Conservation (phyloP, 495 filamentous ascomycete genomes). For the Xylaria sp. region DNA sequence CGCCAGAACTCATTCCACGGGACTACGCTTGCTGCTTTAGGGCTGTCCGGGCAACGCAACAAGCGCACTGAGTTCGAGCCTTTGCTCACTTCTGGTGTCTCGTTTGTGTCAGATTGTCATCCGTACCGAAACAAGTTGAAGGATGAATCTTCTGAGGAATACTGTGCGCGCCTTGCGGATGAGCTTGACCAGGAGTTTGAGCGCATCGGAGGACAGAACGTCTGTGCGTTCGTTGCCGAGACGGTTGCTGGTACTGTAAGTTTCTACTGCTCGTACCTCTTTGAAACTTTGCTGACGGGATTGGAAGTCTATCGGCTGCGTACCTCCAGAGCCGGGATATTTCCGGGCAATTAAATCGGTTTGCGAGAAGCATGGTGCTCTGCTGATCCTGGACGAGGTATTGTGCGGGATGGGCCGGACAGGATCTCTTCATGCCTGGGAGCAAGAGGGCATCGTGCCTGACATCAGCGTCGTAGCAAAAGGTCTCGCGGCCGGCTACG, state of each 20-base stretch:
- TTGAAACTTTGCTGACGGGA: constrained; percentile 71
- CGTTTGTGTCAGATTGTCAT: constrained; percentile 72
- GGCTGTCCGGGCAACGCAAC: constrained; percentile 66
- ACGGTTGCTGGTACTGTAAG: not conserved
- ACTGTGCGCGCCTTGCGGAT: constrained; percentile 60
- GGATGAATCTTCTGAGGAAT: constrained; percentile 44
- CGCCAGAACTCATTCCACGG: constrained; percentile 78
- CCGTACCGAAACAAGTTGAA: constrained; percentile 46
- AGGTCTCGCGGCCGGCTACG: constrained; percentile 68
- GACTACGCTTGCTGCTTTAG: constrained; percentile 72
- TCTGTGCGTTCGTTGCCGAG: constrained; percentile 59
- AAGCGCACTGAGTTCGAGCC: constrained; percentile 72
- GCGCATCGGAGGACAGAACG: constrained; percentile 70
- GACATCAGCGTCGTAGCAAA: constrained; percentile 74
- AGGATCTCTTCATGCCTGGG: constrained; percentile 69
- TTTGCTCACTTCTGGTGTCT: constrained; percentile 65
- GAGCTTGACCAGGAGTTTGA: constrained; percentile 81
- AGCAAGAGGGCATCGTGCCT: constrained; percentile 58
- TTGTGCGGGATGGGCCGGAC: constrained; percentile 75
- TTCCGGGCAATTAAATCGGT: constrained; percentile 70
- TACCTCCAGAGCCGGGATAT: constrained; percentile 71
- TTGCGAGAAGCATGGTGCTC: constrained; percentile 74
- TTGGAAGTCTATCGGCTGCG: constrained; percentile 64
- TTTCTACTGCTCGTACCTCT: constrained; percentile 57
- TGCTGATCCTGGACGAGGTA: constrained; percentile 80